Conservation (phyloP, 257 asterid genomes). For the Forsythia suspensa region DNA sequence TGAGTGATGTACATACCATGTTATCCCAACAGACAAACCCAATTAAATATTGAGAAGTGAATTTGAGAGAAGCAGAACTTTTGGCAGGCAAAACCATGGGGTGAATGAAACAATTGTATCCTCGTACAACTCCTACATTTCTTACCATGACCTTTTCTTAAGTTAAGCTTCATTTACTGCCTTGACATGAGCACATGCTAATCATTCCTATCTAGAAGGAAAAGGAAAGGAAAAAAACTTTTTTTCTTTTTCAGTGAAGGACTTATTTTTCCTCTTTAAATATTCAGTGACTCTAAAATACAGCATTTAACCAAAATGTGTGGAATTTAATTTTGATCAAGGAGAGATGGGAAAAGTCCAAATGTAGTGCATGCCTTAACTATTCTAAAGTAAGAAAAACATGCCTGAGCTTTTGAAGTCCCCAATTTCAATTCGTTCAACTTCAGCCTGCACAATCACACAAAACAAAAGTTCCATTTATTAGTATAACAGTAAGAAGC, state of each 20-base stretch:
- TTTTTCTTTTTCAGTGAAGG: too few species aligned
- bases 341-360: constrained; percentile 1
- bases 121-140: not conserved
- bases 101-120: too few species aligned
- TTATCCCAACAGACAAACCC: too few species aligned
- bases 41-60: too few species aligned
- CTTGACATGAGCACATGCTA: not conserved
- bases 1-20: not conserved
- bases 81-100: too few species aligned
- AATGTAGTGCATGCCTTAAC: constrained; percentile 15
- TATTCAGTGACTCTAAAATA: constrained; percentile 3
- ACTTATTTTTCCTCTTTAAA: not conserved
- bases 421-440: constrained; percentile 84
- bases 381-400: constrained; percentile 21
- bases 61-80: too few species aligned
- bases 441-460: constrained; percentile 71
- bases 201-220: not conserved
- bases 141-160: not conserved
- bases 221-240: not conserved
- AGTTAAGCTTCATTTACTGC: not conserved
- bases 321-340: not conserved
- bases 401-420: constrained; percentile 72
- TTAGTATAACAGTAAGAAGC: constrained; percentile 12
- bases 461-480: constrained; percentile 5
- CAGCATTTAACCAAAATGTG: not conserved